Evolutionary conservation across 257 asterid species (phyloP), one percentile per base, ranked within the genome.

Genomic region (Echium plantagineum): DNA sequence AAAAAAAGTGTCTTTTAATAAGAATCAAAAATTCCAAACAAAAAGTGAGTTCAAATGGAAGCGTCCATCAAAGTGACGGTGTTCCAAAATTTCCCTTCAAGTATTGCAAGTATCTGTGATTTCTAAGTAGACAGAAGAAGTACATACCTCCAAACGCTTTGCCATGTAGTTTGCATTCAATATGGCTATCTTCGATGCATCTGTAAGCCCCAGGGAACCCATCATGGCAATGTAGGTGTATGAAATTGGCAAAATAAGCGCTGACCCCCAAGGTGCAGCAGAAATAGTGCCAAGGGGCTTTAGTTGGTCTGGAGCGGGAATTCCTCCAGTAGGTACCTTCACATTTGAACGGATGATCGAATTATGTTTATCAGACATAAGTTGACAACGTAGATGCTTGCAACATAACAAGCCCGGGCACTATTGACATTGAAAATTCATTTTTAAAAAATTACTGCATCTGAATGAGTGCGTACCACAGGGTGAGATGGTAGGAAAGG

Each of bases 221-320:
- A 93, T 93, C 99, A 93, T 93, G 69, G 88, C 76, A 64, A 89
- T 93, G 77, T 89, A 93, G 61, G 99, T 86, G 76, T 93, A 93
- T 59, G 99, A 93, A 62, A 93, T 93, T 12, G 99, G 99, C 75
- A 93, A 80, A 68, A 93, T 89, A 65, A 93, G 97, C 30, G 99
- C 97, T 17, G 99, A 93, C 18, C 99, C 99, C 99, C 99, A 93
- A 3, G 99, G 99, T 52, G 99, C 99, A 63, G 99, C 99, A 31
- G 97, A 77, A 49, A 93, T 93, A 56, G 96, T 68, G 61, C 99
- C 99, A 18, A 93, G 90, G 26, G 99, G 96, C 67, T 86, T 80
- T 69, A 78, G 63, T 62, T 84, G 71, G 19, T 77, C 87, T 0
- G 99, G 96, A 64, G 86, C 81, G 13, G 97, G 99, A 77, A 78